Evolutionary conservation across 1,139 yeast species (phyloP), one percentile per base, ranked within the genome.

Genomic region (Candida sp.): DNA sequence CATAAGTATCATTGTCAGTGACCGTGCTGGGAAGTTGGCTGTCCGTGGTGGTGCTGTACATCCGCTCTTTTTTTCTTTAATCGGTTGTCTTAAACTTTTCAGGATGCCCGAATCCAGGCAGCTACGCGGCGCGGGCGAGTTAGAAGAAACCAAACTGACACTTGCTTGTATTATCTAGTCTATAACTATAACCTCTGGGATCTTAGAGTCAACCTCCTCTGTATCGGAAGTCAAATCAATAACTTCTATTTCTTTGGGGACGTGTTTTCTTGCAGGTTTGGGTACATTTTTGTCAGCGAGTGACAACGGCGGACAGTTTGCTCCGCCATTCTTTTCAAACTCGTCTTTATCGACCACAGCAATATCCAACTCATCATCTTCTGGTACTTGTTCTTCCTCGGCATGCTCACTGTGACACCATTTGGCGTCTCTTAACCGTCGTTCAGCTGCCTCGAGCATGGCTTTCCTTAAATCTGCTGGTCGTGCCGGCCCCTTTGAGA

Each of bases 381-480:
- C 63, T 2, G 73, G 73, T 40, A 61, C 69, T 27, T 69, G 67
- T 26, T 58, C 63, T 7, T 56, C 56, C n/a, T 53, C 57, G 7
- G 56, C 58, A 11, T 54, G 55, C 27, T 54, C 63, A 26, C 56
- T 49, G 41, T 56, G 62, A 56, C 94, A 88, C 80, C 85, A 79
- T 56, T 81, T 81, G 5, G 79, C 69, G 61, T 88, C 94, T 22
- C 68, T 63, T 7, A 76, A 64, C 50, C 97, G 70, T 55, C 88
- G 68, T 54, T 86, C 85, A 0, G 96, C 90, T 1, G 97, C 96
- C 51, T 75, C 77, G 5, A 85, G 71, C 44, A 86, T 83, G 58
- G 85, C 69, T 37, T 77, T 81, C 46, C 83, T 69, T 46, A 80
- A 54, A 5, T 76, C 67, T 23, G 61, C 57, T 43, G 54, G 63